Base-by-base conservation (phyloP, 371 early-diverging fungal species). In the Mucor irregularis region DNA sequence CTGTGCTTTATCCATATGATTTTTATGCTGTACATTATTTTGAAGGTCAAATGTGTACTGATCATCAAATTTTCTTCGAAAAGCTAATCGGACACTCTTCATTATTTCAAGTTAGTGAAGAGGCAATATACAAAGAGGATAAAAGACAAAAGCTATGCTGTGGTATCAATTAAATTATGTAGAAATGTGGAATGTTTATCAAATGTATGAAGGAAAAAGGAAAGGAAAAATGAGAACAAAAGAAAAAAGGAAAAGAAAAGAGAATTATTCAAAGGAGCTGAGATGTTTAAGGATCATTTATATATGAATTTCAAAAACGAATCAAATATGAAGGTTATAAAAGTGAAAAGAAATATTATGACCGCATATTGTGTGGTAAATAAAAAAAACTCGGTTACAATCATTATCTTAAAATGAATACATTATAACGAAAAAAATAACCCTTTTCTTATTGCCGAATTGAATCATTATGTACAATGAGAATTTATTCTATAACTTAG, bases 41-140 rank as follows among this genome's bases (percentile, higher is more conserved):
- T 73, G 62, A 4, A 75, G 58, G 31, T 78, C 76, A 64, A 69
- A 69, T 3, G 74, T 68, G 24, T 78, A 78, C 45, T 73, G 79
- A 55, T 71, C 69, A 52, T 78, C 79, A 46, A 75, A 75, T 37
- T 64, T 59, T 7, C 60, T 54, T 46, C 51, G 51, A 8, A 68
- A 62, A 25, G 47, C 48, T 45, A 77, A 49, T 29, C 66, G 56
- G 7, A 73, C 55, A 13, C 54, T 62, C 50, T 74, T 77, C 68
- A 68, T 71, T 39, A 21, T 66, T 38, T 34, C 14, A 30, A 21
- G 13, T 52, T 29, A 1, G 1, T 9, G 29, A 24, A 25, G 16
- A 38, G 6, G 16, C 17, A 9, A 35, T 19, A 47, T 50, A 39
- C 19, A 59, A 56, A 51, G 30, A 46, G 40, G 43, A 24, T 37